These are phyloP conservation scores for Pythium scleroteichum DNA, from an alignment of 352 stramenopile genomes.

Conservation along the genomic window DNA sequence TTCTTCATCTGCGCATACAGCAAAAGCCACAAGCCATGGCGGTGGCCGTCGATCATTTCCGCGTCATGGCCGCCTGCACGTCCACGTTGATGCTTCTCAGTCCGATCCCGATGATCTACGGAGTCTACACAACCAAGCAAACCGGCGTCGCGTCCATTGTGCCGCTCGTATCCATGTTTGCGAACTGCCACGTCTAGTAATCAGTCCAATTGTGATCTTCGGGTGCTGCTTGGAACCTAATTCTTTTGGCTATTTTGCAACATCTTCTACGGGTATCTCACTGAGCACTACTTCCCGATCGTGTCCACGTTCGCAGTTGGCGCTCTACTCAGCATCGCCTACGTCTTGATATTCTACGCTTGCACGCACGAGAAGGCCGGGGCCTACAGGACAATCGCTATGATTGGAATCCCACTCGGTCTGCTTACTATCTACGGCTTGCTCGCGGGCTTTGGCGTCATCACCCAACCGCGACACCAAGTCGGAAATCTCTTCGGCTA, in stretches of 20 bases:
- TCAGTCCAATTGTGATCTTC: too few relatives aligned
- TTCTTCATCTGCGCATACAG: too few relatives aligned
- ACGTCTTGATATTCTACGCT: conserved; percentile 51
- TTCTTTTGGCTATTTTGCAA: too few relatives aligned
- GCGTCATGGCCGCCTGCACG: conserved; percentile 34
- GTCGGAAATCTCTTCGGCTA: conserved; percentile 37
- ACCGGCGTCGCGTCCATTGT: conserved; percentile 49
- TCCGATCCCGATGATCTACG: conserved; percentile 40
- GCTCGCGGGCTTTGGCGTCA: conserved; percentile 37
- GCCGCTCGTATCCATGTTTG: conserved; percentile 46
- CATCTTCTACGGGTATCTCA: conserved; percentile 47
- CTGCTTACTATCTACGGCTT: conserved; percentile 43
- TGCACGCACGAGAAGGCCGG: conserved; percentile 42
- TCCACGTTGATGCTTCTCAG: conserved; percentile 45
- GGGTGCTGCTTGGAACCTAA: conserved; percentile 4
- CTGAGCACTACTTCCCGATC: conserved; percentile 46
- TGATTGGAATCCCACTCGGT: conserved; percentile 23
- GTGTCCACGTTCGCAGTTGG: conserved; percentile 51
- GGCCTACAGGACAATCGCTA: conserved; percentile 31
- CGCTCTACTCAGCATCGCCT: conserved; percentile 36
- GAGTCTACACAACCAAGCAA: conserved; percentile 35
- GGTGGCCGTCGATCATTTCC: conserved; percentile 26
- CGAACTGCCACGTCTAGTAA: conserved; percentile 44
- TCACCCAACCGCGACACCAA: conserved; percentile 29
- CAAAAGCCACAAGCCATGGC: too few relatives aligned